Evolutionary conservation across 768 basidiomycete genomes (phyloP).

Genomic region (Collybiopsis luxurians): DNA sequence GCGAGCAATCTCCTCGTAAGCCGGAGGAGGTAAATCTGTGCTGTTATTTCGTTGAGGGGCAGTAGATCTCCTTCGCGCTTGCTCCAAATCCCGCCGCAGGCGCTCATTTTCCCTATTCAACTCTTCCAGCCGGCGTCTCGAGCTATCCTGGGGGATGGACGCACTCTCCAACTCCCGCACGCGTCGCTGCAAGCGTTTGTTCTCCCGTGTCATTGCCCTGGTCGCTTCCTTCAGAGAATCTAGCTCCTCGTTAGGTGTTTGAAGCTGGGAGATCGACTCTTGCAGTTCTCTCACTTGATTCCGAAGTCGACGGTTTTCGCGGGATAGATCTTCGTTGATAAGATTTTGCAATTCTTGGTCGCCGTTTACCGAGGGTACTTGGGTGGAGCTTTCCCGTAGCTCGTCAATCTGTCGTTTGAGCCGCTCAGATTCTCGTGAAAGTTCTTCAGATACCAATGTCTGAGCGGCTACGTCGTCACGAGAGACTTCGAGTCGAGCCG

Average conservation of each 20-base stretch:
- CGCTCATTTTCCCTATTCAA: conserved; percentile 9
- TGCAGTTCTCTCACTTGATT: conserved; percentile 9
- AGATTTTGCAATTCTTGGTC: conserved; percentile 14
- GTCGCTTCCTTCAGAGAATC: background rate
- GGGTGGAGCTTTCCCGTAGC: conserved; percentile 6
- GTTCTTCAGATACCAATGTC: conserved; percentile 8
- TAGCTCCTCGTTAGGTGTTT: conserved; percentile 3
- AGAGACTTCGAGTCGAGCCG: conserved; percentile 3
- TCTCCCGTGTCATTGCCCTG: conserved; percentile 8
- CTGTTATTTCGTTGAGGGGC: background rate
- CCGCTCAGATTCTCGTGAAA: background rate
- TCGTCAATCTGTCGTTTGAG: conserved; percentile 10
- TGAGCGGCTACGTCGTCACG: conserved; percentile 9
- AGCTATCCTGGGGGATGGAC: background rate
- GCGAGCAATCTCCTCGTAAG: conserved; percentile 9
- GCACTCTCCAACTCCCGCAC: conserved; percentile 8
- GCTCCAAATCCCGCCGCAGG: conserved; percentile 3
- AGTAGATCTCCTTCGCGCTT: background rate
- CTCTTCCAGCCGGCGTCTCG: conserved; percentile 5
- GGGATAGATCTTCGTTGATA: conserved; percentile 14
- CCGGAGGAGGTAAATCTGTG: conserved; percentile 11
- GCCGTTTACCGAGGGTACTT: conserved; percentile 8
- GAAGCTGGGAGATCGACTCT: conserved; percentile 7
- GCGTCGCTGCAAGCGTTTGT: conserved; percentile 6
- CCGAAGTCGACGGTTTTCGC: conserved; percentile 10